These are phyloP conservation scores for Podospora sp. DNA, from an alignment of 495 filamentous ascomycete species.

Conservation along the genomic window DNA sequence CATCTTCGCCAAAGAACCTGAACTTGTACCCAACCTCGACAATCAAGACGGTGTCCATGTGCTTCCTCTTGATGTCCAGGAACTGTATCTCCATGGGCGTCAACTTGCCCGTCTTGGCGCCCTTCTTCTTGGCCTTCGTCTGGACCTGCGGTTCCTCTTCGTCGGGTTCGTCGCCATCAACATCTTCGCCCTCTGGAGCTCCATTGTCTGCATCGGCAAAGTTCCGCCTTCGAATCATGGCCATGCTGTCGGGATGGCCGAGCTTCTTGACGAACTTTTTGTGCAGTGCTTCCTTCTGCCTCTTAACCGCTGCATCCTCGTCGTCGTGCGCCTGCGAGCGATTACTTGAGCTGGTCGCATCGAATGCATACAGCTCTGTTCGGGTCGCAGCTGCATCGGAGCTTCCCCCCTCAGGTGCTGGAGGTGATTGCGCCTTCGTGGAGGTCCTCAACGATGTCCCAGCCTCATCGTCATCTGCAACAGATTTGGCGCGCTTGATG, in stretches of 20 bases:
- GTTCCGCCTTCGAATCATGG: slow-evolving; percentile 64
- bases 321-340: slow-evolving; percentile 41
- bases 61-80: slow-evolving; percentile 87
- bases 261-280: slow-evolving; percentile 87
- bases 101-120: slow-evolving; percentile 77
- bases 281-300: slow-evolving; percentile 71
- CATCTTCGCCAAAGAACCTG: slow-evolving; percentile 97
- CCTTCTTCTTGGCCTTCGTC: slow-evolving; percentile 61
- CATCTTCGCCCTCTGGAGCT: slow-evolving; percentile 52
- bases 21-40: slow-evolving; percentile 99
- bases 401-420: slow-evolving; percentile 7
- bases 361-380: slow-evolving; percentile 52
- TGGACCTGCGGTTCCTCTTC: slow-evolving; percentile 34
- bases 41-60: slow-evolving; percentile 86
- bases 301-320: slow-evolving; percentile 48
- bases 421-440: slow-evolving; percentile 10
- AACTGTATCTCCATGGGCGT: slow-evolving; percentile 95
- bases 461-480: slow-evolving; percentile 24
- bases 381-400: slow-evolving; percentile 29
- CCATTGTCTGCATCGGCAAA: slow-evolving; percentile 55
- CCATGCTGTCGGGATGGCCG: slow-evolving; percentile 77
- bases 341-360: slow-evolving; percentile 31
- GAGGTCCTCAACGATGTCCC: slow-evolving; percentile 14
- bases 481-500: slow-evolving; percentile 46
- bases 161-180: slow-evolving; percentile 54